Base-by-base conservation (phyloP, 2,329 filamentous ascomycete genomes). In the Xylaria sp. region DNA sequence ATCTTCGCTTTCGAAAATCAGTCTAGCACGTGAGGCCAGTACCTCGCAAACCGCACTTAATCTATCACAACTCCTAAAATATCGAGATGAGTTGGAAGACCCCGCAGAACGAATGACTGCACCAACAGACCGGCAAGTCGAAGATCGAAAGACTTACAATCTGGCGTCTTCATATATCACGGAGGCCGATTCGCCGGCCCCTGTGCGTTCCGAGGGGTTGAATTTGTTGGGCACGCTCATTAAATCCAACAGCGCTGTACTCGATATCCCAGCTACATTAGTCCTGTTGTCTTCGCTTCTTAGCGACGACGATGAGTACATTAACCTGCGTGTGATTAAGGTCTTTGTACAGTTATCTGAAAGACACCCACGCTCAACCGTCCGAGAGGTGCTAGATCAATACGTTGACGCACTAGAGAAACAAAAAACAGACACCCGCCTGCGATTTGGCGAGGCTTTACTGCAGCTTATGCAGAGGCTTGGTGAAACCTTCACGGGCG, bases 401-500 rank as follows among this genome's bases (percentile, higher is more conserved):
- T 91, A 91, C 64, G 73, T 88, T 16, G 89, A 92, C 67, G 69
- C 81, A 0, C 75, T 78, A 52, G 86, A 90, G 69, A 76, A 75
- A n/a, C 72, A 75, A 4, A 70, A 76, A 0, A 80, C 89, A 0
- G 88, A 91, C 69, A 79, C 82, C 1, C 81, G 89, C 1, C 77
- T 91, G 0, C 79, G 87, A 7, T 82, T 90, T 63, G 89, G 87
- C 53, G 88, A 92, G 70, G 84, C 85, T 0, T 72, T 90, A 19
- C 67, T 85, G 1, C 84, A 86, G 65, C 82, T 88, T 0, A 79
- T 88, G n/a, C 80, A 89, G 68, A 79, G 80, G 5, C 76, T 86
- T 1, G 81, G 82, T 4, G 75, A 80, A 55, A 80, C 78, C 0
- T 86, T 88, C 60, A 70, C 78, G 0, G 83, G 81, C 1, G 80